A percentile compares a stretch with the other conserved stretches of the same genome.
phyloP scores from a whole-genome alignment of 805 yeast genomes.

The Ogataea populi-albae region DNA sequence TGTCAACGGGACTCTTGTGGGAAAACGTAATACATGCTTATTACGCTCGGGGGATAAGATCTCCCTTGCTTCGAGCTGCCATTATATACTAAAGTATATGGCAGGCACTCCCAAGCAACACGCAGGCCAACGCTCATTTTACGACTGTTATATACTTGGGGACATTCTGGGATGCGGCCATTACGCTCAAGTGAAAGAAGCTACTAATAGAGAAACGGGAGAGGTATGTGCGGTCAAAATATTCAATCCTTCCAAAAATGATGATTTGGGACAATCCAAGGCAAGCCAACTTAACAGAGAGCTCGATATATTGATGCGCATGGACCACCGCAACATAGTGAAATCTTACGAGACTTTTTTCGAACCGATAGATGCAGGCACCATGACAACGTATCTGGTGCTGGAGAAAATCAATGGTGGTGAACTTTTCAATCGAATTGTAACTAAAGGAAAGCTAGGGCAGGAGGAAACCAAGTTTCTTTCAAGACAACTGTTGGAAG shows the following conservation, averaged over 20 bases:
- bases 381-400: conserved; percentile 58
- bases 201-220: conserved; percentile 55
- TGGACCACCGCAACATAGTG: conserved; percentile 71
- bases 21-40: conserved; percentile 46
- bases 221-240: conserved; percentile 69
- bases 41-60: conserved; percentile 64
- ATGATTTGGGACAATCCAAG: conserved; percentile 16
- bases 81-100: conserved; percentile 30
- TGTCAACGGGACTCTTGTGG: conserved; percentile 54
- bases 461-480: conserved; percentile 62
- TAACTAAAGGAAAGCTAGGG: conserved; percentile 57
- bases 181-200: conserved; percentile 78
- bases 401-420: conserved; percentile 74
- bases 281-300: conserved; percentile 54
- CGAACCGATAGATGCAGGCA: conserved; percentile 47
- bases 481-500: conserved; percentile 50
- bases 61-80: conserved; percentile 42
- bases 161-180: conserved; percentile 71
- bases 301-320: conserved; percentile 58
- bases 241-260: conserved; percentile 43
- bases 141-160: conserved; percentile 56
- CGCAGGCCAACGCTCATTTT: conserved; percentile 39
- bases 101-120: conserved; percentile 3
- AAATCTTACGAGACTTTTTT: conserved; percentile 53
- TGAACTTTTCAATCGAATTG: conserved; percentile 70